Percentiles rank a stretch among this genome's conserved stretches.
Evolutionary conservation across 73 alveolate species (phyloP).

Genomic region (Uronychia setigera): DNA sequence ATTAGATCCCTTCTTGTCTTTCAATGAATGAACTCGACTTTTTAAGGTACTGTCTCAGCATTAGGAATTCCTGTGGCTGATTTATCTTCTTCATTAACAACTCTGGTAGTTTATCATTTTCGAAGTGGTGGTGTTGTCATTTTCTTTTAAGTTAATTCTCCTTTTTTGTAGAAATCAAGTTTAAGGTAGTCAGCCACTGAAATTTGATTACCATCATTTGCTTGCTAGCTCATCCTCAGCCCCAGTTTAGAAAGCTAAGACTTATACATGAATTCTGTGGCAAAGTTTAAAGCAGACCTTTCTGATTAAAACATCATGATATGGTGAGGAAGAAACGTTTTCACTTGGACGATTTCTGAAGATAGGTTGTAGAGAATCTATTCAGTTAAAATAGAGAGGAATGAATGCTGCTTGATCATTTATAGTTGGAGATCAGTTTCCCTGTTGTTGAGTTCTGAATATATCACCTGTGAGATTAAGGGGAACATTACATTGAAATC

Average conservation of each 20-base stretch:
- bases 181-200: not conserved
- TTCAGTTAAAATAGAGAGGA: not conserved
- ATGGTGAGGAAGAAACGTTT: not conserved
- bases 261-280: not conserved
- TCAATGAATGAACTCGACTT: too few relatives aligned
- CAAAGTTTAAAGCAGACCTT: not conserved
- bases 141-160: not conserved
- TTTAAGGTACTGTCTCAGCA: too few relatives aligned
- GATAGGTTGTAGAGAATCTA: not conserved
- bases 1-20: too few relatives aligned
- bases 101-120: too few relatives aligned
- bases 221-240: not conserved
- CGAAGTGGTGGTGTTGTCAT: too few relatives aligned
- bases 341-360: not conserved
- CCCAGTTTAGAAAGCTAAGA: not conserved
- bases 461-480: not conserved
- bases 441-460: not conserved
- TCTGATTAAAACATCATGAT: not conserved
- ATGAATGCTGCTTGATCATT: not conserved
- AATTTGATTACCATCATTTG: not conserved
- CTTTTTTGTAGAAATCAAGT: not conserved
- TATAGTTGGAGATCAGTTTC: not conserved
- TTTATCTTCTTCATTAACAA: too few relatives aligned
- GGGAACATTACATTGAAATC: not conserved
- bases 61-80: too few relatives aligned